These are phyloP conservation scores for Scedosporium aurantiacum DNA, from an alignment of 2,329 filamentous ascomycete genomes.

Conservation along the genomic window DNA sequence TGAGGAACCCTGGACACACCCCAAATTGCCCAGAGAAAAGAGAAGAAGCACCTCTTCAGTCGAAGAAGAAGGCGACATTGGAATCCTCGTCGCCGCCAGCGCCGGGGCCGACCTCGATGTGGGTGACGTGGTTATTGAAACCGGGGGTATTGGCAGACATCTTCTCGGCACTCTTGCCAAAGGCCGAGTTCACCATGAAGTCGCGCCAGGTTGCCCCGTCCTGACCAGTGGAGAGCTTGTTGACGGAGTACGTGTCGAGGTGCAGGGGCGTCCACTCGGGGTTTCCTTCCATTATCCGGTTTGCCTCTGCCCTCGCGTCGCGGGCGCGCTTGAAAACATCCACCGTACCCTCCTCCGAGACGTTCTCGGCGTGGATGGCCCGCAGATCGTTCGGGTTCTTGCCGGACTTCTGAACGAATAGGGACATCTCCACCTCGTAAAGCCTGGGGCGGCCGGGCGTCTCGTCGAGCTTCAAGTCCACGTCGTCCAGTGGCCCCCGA, in stretches of 20 bases:
- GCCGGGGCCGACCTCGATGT: neutral
- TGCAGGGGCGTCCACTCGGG: neutral
- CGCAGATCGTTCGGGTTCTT: neutral
- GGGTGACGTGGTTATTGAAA: neutral
- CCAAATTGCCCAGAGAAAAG: neutral
- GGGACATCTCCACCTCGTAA: neutral
- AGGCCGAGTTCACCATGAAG: neutral
- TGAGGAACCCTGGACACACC: neutral
- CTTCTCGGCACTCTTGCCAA: neutral
- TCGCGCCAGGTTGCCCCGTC: neutral
- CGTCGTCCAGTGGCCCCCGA: neutral
- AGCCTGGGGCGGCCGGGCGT: neutral
- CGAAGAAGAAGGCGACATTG: neutral
- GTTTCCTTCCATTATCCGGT: neutral
- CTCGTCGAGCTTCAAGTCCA: neutral
- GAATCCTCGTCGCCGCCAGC: neutral
- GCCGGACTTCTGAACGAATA: neutral
- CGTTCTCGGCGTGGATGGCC: neutral
- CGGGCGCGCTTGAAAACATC: neutral
- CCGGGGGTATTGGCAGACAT: neutral
- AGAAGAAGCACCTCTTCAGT: neutral
- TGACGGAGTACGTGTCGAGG: neutral
- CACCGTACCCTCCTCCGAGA: neutral
- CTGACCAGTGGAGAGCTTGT: neutral
- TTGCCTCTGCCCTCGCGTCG: neutral